Evolutionary conservation across 441 rosid species (phyloP), one percentile per base, ranked within the genome.

Genomic region (Metrosideros polymorpha): DNA sequence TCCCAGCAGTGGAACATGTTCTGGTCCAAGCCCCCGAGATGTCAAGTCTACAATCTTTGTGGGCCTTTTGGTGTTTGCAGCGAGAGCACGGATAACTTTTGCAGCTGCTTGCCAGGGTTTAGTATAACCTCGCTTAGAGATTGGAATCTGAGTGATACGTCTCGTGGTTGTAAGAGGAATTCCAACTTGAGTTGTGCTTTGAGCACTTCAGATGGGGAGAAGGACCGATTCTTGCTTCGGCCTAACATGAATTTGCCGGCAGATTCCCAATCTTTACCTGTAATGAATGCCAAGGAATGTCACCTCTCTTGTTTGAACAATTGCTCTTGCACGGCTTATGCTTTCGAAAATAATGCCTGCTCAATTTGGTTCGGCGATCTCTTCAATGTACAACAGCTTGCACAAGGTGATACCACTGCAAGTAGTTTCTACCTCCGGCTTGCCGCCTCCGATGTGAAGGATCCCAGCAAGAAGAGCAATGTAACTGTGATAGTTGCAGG

Each of bases 251-350:
- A 22, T 14, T 61, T 90, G 85, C 93, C 90, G 19, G 55, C 82
- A 29, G 63, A 76, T 85, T 22, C 88, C 6, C 87, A 53, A 61
- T 57, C 55, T 7, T 63, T 85, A 55, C 50, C 35, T 6, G 88
- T 50, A 43, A 85, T 83, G 12, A 90, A 90, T 85, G 55, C 32
- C 17, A 53, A 63, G 79, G 90, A 86, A 79, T 95, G 97, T 30
- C 90, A 89, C 75, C 83, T 92, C 8, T 57, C 86, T 29, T 96
- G 98, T 84, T 89, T 90, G 84, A 82, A 84, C 54, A 90, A 91
- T 54, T 95, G 98, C 85, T 88, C 92, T 85, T 96, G 98, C 87
- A 57, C 88, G 86, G 98, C 92, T 86, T 96, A 96, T 85, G 89
- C 95, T 84, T 92, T 89, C 1, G 47, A 52, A 0, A 4, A 42